Conservation (phyloP, 257 asterid species). For the Prunella vulgaris region DNA sequence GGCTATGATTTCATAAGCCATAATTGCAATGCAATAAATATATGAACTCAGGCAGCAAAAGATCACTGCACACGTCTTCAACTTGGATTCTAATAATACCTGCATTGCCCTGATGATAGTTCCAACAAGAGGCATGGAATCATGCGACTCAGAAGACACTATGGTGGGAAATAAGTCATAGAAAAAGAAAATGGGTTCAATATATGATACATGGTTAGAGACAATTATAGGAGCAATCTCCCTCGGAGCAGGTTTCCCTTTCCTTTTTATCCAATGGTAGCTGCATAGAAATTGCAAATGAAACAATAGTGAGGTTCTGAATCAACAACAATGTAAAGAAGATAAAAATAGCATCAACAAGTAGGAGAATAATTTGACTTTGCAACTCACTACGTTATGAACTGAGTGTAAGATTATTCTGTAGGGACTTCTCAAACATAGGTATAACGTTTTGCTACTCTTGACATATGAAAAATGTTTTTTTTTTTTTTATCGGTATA, state of each 20-base stretch:
- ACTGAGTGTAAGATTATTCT: constrained; percentile 8
- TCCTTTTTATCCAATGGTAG: constrained; percentile 95
- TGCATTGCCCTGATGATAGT: constrained; percentile 99
- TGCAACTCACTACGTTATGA: neutral
- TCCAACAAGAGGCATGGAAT: constrained; percentile 96
- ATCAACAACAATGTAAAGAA: neutral
- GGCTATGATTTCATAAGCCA: neutral
- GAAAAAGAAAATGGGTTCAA: constrained; percentile 96
- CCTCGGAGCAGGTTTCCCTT: constrained; percentile 90
- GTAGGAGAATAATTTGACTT: neutral
- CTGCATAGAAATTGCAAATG: constrained; percentile 41
- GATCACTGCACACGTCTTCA: neutral
- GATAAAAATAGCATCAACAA: neutral
- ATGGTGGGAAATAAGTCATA: constrained; percentile 91
- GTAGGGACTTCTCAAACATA: neutral
- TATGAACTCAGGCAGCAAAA: neutral
- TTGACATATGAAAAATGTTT: no score
- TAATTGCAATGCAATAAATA: constrained; percentile 1
- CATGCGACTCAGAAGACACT: constrained; percentile 91
- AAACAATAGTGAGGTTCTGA: constrained; percentile 14
- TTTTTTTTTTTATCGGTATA: neutral
- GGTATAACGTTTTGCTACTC: neutral
- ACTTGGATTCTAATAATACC: constrained; percentile 39
- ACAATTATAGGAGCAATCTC: constrained; percentile 92
- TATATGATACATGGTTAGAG: constrained; percentile 88